Conservation (phyloP, 495 filamentous ascomycete genomes). For the Platismatia glauca region DNA sequence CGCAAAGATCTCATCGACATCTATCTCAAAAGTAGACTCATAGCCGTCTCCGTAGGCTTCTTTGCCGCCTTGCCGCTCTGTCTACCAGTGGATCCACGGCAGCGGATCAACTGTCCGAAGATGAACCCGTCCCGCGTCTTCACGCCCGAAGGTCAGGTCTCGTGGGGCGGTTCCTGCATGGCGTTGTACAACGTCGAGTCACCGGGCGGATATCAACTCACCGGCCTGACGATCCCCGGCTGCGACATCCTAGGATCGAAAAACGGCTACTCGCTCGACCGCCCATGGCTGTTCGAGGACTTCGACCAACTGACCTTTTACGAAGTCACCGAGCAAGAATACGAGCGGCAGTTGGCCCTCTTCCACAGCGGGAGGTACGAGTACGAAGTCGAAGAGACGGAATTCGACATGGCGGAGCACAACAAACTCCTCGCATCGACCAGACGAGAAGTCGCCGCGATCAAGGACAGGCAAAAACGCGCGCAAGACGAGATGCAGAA, state of each 20-base stretch:
- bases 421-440: constrained; percentile 37
- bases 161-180: constrained; percentile 47
- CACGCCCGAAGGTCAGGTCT: constrained; percentile 47
- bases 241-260: constrained; percentile 47
- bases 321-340: constrained; percentile 42
- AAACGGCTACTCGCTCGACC: constrained; percentile 33
- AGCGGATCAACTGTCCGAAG: constrained; percentile 47
- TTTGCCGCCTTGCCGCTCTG: constrained; percentile 45
- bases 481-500: constrained; percentile 41
- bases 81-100: constrained; percentile 48
- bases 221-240: constrained; percentile 45
- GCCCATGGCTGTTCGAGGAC: constrained; percentile 49
- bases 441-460: constrained; percentile 34
- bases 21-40: constrained; percentile 39
- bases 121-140: constrained; percentile 50
- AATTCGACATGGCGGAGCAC: constrained; percentile 48
- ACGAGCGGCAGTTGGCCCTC: constrained; percentile 31
- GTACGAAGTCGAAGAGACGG: constrained; percentile 38
- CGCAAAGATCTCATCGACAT: constrained; percentile 37
- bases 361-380: constrained; percentile 42
- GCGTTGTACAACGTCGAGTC: constrained; percentile 49
- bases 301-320: constrained; percentile 51
- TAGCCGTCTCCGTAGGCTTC: constrained; percentile 50
- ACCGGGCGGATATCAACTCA: constrained; percentile 51
- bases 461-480: constrained; percentile 34